Conservation (phyloP, 23 red algal genomes). For the Chondrus crispus region DNA sequence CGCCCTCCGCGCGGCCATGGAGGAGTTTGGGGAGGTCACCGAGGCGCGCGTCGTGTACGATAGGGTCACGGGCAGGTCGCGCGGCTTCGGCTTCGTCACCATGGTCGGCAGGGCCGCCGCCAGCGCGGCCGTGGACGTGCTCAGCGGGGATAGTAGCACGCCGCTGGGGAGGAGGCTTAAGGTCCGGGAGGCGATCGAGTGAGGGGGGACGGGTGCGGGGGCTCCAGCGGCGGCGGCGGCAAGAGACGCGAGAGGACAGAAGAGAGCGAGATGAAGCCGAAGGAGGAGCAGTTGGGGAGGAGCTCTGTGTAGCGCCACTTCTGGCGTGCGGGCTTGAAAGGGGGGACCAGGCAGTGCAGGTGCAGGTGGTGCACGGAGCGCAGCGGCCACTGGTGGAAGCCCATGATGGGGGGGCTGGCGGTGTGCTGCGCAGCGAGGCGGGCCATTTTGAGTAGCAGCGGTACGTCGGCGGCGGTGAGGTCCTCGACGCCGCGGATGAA, state of each 20-base stretch:
- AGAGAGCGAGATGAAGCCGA: no score
- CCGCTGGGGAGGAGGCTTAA: not conserved
- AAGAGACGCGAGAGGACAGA: no score
- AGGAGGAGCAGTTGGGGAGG: no score
- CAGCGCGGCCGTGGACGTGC: conserved; percentile 30
- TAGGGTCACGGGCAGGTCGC: conserved; percentile 36
- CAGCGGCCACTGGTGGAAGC: conserved; percentile 32
- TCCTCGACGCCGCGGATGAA: conserved; percentile 22
- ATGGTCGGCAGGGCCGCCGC: conserved; percentile 26
- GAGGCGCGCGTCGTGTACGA: conserved; percentile 58
- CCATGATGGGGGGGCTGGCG: not conserved
- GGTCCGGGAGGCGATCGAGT: conserved; percentile 30
- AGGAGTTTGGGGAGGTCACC: conserved; percentile 48
- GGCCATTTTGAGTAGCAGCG: conserved; percentile 16
- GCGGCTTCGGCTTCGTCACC: conserved; percentile 85
- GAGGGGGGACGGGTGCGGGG: no score
- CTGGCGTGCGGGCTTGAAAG: no score
- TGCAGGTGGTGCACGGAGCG: conserved; percentile 45
- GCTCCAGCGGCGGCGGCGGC: no score
- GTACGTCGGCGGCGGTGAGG: not conserved
- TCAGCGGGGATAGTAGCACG: conserved; percentile 18
- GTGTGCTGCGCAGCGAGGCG: not conserved
- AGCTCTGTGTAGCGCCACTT: no score
- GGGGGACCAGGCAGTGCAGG: conserved; percentile 17
- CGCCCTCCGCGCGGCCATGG: conserved; percentile 26